Base-by-base conservation (phyloP, 2,329 filamentous ascomycete species). In the Colletotrichum karsti region DNA sequence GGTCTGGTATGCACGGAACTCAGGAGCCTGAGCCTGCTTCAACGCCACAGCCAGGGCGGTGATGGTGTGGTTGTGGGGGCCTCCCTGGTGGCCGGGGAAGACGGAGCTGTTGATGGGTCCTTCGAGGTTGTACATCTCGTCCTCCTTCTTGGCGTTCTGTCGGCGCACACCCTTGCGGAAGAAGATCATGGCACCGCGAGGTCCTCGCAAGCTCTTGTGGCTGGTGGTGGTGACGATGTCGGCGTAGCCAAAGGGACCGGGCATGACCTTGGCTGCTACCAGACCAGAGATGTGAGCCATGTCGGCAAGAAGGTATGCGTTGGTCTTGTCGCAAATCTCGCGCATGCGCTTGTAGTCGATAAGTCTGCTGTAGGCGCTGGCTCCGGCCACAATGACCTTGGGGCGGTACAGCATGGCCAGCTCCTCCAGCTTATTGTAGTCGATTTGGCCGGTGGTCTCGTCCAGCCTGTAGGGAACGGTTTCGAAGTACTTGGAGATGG, bases 31-130 rank as follows among this genome's bases (percentile, higher is more conserved):
- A 3, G 94, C 94, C 82, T 99, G 96, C 84, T 97, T 97, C 67
- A 99, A 87, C 12, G 96, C 96, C 54, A 99, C 96, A 20, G 96
- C 91, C 28, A 99, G 87, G 48, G 96, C 96, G 37, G 96, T 97
- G 80, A 99, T 99, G 74, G 96, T 99, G 86, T 99, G 96, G 85
- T 99, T 99, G 84, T 99, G 96, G 60, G 96, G 96, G 24, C 96
- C 96, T 78, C 96, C 96, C 81, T 99, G 96, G 82, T 99, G 96
- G 63, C 96, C 96, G 15, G 96, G 96, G 87, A 99, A 99, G 69
- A 99, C 96, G 63, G 95, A 97, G 74, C 90, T 89, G 84, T 99
- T 99, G 84, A 99, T 99, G 63, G 95, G 93, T 28, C 87, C 88
- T 81, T 98, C 96, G 44, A 99, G 91, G 76, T 98, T 91, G 83